Base-by-base conservation (phyloP, 495 filamentous ascomycete genomes). In the Lentithecium fluviatile region DNA sequence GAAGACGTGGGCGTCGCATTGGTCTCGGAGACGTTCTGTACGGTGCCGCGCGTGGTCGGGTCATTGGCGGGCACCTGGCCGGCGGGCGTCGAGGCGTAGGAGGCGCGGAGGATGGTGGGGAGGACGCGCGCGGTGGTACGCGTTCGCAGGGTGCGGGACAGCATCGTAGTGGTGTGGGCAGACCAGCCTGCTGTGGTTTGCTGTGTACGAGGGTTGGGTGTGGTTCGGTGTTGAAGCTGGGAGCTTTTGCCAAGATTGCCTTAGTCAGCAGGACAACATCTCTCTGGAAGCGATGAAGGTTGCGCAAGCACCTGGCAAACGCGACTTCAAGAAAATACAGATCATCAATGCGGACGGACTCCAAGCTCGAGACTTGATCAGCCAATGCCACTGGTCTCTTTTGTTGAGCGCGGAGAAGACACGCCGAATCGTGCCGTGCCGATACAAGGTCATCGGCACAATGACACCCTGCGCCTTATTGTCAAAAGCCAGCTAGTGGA, bases 1-100 rank as follows among this genome's bases (percentile, higher is more conserved):
- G 80, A 69, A 65, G 78, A 74, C 59, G 81, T 75, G 53, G 86
- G 79, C 20, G 77, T 67, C 55, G 78, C 83, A 72, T 88, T 85
- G 71, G 82, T 85, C 43, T 76, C 80, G 20, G 85, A 83, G 65
- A 85, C 77, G 62, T 80, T 83, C 47, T 77, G 76, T 58, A 71
- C 73, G 47, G 74, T 67, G 19, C 67, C 69, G 36, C 73, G 75
- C 53, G 80, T 78, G 62, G 73, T 78, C 20, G 82, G 79, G 73
- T 82, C 76, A 71, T 83, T 84, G 71, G 79, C 73, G 46, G 77
- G 76, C 23, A 68, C 52, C 13, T 59, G 52, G 49, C 63, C 36
- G 7, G 21, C 49, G 23, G 48, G 20, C 37, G 38, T 12, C 2
- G 45, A 17, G 47, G 25, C 45, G 25, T 55, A 54, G 17, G 50